These are phyloP conservation scores for Leccinum obscurum DNA, from an alignment of 768 basidiomycete species.

Conservation along the genomic window DNA sequence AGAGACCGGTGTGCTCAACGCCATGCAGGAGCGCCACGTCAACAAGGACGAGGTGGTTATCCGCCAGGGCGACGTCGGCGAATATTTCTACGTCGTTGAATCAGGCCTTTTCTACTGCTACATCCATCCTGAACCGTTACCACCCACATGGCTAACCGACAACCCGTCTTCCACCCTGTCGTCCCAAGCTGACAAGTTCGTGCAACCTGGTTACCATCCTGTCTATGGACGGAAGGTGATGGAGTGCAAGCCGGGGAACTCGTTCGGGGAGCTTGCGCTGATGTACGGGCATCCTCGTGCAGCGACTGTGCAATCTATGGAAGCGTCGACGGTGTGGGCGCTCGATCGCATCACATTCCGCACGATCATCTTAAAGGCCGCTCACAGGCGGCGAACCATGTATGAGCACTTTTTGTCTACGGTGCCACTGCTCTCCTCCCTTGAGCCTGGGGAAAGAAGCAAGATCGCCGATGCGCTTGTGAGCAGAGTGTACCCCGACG, in stretches of 20 bases:
- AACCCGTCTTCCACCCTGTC: slow-evolving; percentile 38
- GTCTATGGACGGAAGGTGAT: slow-evolving; percentile 80
- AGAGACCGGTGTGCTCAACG: slow-evolving; percentile 86
- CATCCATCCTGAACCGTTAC: slow-evolving; percentile 65
- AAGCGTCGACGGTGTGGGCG: slow-evolving; percentile 86
- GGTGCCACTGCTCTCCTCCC: slow-evolving; percentile 81
- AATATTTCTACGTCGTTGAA: slow-evolving; percentile 98
- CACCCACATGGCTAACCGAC: slow-evolving; percentile 56
- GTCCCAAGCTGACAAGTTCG: slow-evolving; percentile 51
- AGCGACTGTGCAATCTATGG: slow-evolving; percentile 87
- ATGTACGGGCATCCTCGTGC: slow-evolving; percentile 98
- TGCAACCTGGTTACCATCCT: slow-evolving; percentile 65
- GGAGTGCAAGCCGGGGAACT: slow-evolving; percentile 80
- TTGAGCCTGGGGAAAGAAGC: slow-evolving; percentile 86
- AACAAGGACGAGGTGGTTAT: slow-evolving; percentile 85
- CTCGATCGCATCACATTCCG: slow-evolving; percentile 98
- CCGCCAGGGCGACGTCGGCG: slow-evolving; percentile 94
- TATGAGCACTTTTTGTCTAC: slow-evolving; percentile 96
- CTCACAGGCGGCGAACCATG: slow-evolving; percentile 88
- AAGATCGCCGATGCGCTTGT: slow-evolving; percentile 97
- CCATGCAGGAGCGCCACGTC: slow-evolving; percentile 88
- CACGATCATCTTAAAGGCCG: slow-evolving; percentile 93
- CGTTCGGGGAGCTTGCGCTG: slow-evolving; percentile 94
- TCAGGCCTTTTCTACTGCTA: slow-evolving; percentile 83
- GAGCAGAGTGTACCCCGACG: slow-evolving; percentile 77